Base-by-base conservation (phyloP, 495 filamentous ascomycete genomes). In the Lophiostoma macrostomum region DNA sequence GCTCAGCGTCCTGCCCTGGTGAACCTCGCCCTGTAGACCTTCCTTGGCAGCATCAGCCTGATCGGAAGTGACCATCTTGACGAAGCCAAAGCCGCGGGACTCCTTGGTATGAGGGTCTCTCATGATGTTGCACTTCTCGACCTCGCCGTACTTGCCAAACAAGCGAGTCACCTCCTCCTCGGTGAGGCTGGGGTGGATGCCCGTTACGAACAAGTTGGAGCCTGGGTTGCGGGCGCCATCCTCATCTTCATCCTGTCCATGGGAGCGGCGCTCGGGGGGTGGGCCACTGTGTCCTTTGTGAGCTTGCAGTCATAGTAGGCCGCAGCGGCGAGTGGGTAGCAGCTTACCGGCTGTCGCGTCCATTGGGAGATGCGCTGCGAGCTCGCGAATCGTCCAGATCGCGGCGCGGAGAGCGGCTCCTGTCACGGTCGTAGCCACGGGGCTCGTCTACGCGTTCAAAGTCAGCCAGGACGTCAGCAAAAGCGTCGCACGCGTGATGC, bases 61-160 rank as follows among this genome's bases (percentile, higher is more conserved):
- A 52, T 97, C 91, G 24, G 85, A 78, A 52, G 88, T 95, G 32
- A 85, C 81, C 91, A 97, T 96, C 77, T 97, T 97, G 68, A 99
- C 94, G 75, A 99, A 99, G 49, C 94, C 93, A 61, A 99, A 99
- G 61, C 93, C 93, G 76, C 93, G 94, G 58, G 90, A 96, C 73
- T 97, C 94, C 74, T 95, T 91, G 60, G 87, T 91, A 71, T 97
- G 94, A 49, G 93, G 93, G 69, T 97, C 94, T 64, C 90, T 78
- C 94, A 99, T 97, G 78, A 99, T 99, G 62, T 96, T 93, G 76
- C 91, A 96, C 74, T 94, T 96, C 73, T 96, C 91, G 28, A 99
- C 93, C 69, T 91, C 87, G 61, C 93, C 93, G 61, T 96, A 97
- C 73, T 97, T 99, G 74, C 95, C 90, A 64, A 97, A 99, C 34